Evolutionary conservation across 2,329 filamentous ascomycete species (phyloP).

Genomic region (Hypoxylon sp.): DNA sequence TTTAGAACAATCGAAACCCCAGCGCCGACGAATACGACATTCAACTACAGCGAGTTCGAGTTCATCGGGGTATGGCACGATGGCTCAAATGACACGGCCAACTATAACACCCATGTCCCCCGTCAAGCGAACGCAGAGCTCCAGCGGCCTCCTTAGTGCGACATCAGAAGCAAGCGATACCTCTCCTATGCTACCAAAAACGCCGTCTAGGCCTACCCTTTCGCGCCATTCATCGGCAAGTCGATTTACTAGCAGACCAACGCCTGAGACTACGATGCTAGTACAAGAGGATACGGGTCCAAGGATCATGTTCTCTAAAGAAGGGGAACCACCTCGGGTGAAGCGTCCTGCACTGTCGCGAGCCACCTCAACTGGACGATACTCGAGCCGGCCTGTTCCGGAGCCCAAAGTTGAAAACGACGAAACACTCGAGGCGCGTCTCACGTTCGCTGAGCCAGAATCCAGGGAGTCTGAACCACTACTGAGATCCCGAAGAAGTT

Average conservation of each 20-base stretch:
- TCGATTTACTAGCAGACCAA: constrained; percentile 80
- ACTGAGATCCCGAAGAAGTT: constrained; percentile 58
- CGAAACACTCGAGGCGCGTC: constrained; percentile 70
- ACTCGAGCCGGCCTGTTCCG: constrained; percentile 74
- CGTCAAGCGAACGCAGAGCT: constrained; percentile 34
- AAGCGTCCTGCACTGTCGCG: constrained; percentile 59
- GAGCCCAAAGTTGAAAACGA: constrained; percentile 72
- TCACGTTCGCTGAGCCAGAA: constrained; percentile 71
- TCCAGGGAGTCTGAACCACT: constrained; percentile 56
- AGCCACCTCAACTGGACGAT: constrained; percentile 67
- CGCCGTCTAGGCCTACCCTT: constrained; percentile 61
- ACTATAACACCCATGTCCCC: constrained; percentile 30
- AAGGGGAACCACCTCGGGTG: constrained; percentile 52
- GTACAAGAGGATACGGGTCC: constrained; percentile 75
- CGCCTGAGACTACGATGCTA: constrained; percentile 78
- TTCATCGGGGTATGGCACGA: constrained; percentile 51
- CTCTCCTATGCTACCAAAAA: constrained; percentile 33
- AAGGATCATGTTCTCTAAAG: constrained; percentile 81
- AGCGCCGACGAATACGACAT: constrained; percentile 36
- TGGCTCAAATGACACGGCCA: constrained; percentile 21
- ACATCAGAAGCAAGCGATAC: constrained; percentile 26
- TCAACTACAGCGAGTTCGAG: constrained; percentile 31
- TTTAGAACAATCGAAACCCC: constrained; percentile 34
- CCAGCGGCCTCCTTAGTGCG: constrained; percentile 22
- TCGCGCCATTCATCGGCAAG: constrained; percentile 69